Evolutionary conservation across 768 basidiomycete species (phyloP).

Genomic region (Naganishia onofrii): DNA sequence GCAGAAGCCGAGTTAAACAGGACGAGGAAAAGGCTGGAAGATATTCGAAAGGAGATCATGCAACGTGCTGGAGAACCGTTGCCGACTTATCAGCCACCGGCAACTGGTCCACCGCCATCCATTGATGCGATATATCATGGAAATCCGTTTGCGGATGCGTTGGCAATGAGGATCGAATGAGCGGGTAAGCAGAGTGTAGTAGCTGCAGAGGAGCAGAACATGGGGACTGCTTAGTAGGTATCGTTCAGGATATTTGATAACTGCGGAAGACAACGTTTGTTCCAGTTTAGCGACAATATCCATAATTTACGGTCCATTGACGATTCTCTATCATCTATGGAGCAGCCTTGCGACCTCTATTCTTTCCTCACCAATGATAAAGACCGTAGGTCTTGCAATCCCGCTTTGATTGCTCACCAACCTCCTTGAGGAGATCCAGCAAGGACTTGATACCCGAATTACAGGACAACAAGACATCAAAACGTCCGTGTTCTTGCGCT

Average conservation of each 20-base stretch:
- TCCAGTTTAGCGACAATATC: neutral
- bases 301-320: no score
- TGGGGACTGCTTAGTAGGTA: neutral
- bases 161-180: constrained; percentile 1
- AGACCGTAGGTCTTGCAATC: no score
- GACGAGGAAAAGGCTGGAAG: constrained; percentile 15
- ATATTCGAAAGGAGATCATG: constrained; percentile 26
- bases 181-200: neutral
- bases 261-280: neutral
- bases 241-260: neutral
- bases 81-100: constrained; percentile 18
- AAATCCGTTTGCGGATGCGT: constrained; percentile 28
- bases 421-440: no score
- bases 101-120: constrained; percentile 1
- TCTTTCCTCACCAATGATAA: no score
- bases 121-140: constrained; percentile 20
- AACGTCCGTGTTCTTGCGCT: no score
- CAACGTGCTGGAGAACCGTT: constrained; percentile 21
- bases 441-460: no score
- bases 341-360: no score
- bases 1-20: constrained; percentile 15
- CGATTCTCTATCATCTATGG: no score
- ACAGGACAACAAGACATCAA: no score
- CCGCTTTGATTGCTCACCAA: no score
- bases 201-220: neutral